Base-by-base conservation (phyloP, 2,329 filamentous ascomycete species). In the Diaporthe caulivora region DNA sequence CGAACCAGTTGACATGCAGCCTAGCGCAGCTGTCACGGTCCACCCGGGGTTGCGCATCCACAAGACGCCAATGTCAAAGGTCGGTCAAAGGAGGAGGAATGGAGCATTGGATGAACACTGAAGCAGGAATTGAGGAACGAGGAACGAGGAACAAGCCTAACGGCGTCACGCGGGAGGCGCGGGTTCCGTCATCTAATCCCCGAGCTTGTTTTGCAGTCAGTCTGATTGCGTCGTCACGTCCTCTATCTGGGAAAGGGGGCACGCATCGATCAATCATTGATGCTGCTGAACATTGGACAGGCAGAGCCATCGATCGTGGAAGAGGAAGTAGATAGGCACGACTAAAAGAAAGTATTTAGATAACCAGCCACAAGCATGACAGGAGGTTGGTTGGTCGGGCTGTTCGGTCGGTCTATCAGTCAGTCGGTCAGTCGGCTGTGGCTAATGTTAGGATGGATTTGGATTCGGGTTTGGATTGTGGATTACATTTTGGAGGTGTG, bases 1-100 rank as follows among this genome's bases (percentile, higher is more conserved):
- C 62, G 62, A 53, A 67, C 62, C 62, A 53, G 47, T 67, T 53
- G 62, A 67, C 47, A 53, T 67, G 31, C 18, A 49, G 62, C 62
- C 62, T 67, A 67, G 62, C 31, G 62, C 47, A 67, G 62, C 62
- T 67, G 62, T 40, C n/a, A 67, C 62, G 47, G 62, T 67, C 62
- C 62, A 67, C 62, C 62, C 62, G 62, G 62, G 21, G 62, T 67
- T 53, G 62, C 62, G 29, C 62, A 67, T 53, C 47, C 62, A 67
- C 62, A 67, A 26, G 37, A 53, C 47, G 62, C 26, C 62, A 64
- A 53, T 10, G 34, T 40, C 55, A 58, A 67, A 67, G 62, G 62
- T 65, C 62, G 62, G 62, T 65, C 62, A 65, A 51, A 26, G 44
- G 44, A 67, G 55, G 54, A 37, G 62, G 42, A 37, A 51, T 31